phyloP scores from a whole-genome alignment of 108 stramenopile species.

The Cyclotella cryptica region DNA sequence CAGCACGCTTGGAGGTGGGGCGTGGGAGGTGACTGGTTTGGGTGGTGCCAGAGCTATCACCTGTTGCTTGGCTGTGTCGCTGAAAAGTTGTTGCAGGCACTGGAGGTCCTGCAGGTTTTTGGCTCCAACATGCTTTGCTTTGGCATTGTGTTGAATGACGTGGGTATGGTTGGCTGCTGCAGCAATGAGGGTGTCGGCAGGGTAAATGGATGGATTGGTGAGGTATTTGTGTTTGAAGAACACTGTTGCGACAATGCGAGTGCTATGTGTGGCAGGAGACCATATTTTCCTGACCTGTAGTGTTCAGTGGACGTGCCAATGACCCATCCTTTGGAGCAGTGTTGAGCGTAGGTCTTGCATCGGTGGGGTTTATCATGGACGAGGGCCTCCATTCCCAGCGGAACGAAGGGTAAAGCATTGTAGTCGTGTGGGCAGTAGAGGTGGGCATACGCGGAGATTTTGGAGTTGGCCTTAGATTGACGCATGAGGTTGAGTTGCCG shows the following conservation, averaged over 20 bases:
- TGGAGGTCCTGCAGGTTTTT: too few relatives aligned
- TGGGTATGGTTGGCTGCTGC: too few relatives aligned
- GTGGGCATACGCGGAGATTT: slow-evolving; percentile 16
- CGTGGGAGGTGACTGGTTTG: too few relatives aligned
- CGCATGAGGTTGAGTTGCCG: slow-evolving; percentile 47
- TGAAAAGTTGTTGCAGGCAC: too few relatives aligned
- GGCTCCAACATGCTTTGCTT: too few relatives aligned
- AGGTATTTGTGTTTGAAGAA: slow-evolving; percentile 17
- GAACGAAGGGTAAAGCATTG: slow-evolving; percentile 54
- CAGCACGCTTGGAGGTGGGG: too few relatives aligned
- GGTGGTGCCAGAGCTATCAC: too few relatives aligned
- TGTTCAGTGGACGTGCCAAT: slow-evolving; percentile 11
- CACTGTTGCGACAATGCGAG: slow-evolving; percentile 1
- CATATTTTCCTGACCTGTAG: slow-evolving; percentile 23
- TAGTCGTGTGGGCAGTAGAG: too few relatives aligned
- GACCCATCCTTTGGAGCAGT: slow-evolving; percentile 12
- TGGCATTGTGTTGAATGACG: too few relatives aligned
- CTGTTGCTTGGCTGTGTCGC: too few relatives aligned
- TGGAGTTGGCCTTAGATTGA: slow-evolving; percentile 41
- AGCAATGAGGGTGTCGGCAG: too few relatives aligned
- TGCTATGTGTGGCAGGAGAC: background rate
- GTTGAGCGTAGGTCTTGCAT: slow-evolving; percentile 17
- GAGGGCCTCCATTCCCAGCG: slow-evolving; percentile 46
- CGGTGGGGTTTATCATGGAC: slow-evolving; percentile 23
- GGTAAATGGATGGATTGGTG: too few relatives aligned